Evolutionary conservation across 805 yeast species (phyloP), one percentile per base, ranked within the genome.

Genomic region (Metschnikowia orientalis): DNA sequence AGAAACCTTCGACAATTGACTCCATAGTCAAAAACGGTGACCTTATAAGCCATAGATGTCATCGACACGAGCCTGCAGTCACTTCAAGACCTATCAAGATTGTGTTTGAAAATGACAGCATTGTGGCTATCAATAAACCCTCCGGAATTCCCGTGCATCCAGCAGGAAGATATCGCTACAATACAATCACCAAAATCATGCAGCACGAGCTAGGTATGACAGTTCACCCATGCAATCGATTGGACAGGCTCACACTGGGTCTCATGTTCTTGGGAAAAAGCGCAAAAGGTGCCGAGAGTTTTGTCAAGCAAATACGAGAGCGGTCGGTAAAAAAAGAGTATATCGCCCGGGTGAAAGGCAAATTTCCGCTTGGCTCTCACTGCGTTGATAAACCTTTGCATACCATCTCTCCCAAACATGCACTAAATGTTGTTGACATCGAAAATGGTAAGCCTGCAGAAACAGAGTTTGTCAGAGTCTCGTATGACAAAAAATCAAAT

Each of bases 141-240:
- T 73, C 92, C 4, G 97, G 98, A 0, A 71, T 92, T 2, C 97
- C 98, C 0, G 95, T 86, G 0, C 98, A 92, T 55, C 97, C 98
- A 3, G 82, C 96, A 0, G 98, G 97, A 0, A 61, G 89, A 42
- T 77, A 79, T 67, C 53, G 92, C 52, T 76, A 77, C 57, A 75
- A 80, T 54, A 76, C 95, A 0, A 73, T 86, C 13, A 84, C 94
- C 8, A 81, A 79, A 54, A 75, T 87, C 4, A 58, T 92, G 44
- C 80, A 85, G 54, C 75, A 77, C 34, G 94, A 89, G 47, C 55
- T 68, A 38, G 81, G 80, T 1, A 62, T 72, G 25, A 59, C 62
- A 2, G 90, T 82, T 2, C 95, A 88, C 53, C 65, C 71, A 10
- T 87, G 96, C 52, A 89, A 89, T 56, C 67, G 99, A 39, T 65